phyloP scores from a whole-genome alignment of 306 rosid species.

The Argentina anserina region DNA sequence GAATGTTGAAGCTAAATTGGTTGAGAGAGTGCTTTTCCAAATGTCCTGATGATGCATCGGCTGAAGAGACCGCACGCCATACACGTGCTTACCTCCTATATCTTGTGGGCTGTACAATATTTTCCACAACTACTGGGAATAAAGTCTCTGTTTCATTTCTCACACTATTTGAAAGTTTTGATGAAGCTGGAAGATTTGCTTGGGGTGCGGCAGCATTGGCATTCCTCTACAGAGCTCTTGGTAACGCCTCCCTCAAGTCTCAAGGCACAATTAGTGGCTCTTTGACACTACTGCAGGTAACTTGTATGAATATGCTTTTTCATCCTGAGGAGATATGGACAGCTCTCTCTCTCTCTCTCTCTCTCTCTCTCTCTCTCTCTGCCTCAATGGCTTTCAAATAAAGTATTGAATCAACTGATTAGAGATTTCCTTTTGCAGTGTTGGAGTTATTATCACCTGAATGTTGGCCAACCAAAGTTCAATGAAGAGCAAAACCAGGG shows the following conservation, averaged over 20 bases:
- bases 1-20: conserved; percentile 95
- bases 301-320: conserved; percentile 4
- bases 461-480: conserved; percentile 71
- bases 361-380: too few species aligned
- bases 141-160: conserved; percentile 86
- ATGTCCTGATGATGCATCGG: conserved; percentile 68
- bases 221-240: conserved; percentile 83
- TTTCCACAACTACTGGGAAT: conserved; percentile 89
- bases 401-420: conserved; percentile 10
- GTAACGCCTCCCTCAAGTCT: conserved; percentile 80
- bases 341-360: too few species aligned
- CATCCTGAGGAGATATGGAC: background rate
- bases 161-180: conserved; percentile 70
- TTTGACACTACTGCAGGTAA: conserved; percentile 77
- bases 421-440: conserved; percentile 31
- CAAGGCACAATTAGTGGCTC: conserved; percentile 89
- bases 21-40: conserved; percentile 77
- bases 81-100: conserved; percentile 87
- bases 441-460: conserved; percentile 81
- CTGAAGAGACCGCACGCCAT: conserved; percentile 50
- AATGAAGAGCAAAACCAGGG: conserved; percentile 51
- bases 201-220: conserved; percentile 97
- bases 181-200: conserved; percentile 66
- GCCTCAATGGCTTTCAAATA: conserved; percentile 8
- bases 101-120: conserved; percentile 84